Conservation (phyloP, 2,329 filamentous ascomycete genomes). For the Achaetomium macrosporum region DNA sequence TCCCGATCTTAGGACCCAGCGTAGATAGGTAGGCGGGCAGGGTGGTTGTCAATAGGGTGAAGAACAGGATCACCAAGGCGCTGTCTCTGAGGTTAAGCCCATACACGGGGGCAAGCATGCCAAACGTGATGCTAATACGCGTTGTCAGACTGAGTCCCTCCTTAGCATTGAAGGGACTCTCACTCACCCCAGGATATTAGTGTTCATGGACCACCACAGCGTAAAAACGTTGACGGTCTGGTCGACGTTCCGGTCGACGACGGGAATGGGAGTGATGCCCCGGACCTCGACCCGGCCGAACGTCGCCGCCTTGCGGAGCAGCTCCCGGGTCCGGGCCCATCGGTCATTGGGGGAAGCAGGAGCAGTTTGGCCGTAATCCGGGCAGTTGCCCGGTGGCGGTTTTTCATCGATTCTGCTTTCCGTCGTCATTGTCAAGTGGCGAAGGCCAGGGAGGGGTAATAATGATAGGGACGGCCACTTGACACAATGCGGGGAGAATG, state of each 20-base stretch:
- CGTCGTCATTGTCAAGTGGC: constrained; percentile 5
- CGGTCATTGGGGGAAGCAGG: not conserved
- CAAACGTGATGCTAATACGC: constrained; percentile 51
- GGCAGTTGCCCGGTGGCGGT: not conserved
- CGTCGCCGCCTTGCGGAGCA: constrained; percentile 6
- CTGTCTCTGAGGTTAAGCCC: constrained; percentile 51
- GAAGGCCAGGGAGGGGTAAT: not conserved
- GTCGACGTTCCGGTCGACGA: constrained; percentile 36
- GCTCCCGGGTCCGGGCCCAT: constrained; percentile 6
- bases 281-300: constrained; percentile 37
- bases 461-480: too few species aligned
- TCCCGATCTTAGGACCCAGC: constrained; percentile 55
- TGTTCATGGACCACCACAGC: constrained; percentile 44
- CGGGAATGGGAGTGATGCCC: constrained; percentile 39
- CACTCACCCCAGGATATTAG: constrained; percentile 41
- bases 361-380: not conserved
- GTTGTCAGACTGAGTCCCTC: not conserved
- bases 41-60: constrained; percentile 49
- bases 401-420: not conserved
- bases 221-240: constrained; percentile 42
- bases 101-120: constrained; percentile 53
- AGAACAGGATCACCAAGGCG: constrained; percentile 57
- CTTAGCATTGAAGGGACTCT: not conserved
- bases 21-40: constrained; percentile 53
- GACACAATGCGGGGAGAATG: too few species aligned